A percentile compares a stretch with the other conserved stretches of the same genome.
Conservation (phyloP, 2,329 filamentous ascomycete genomes). For the Pochonia chlamydosporia region DNA sequence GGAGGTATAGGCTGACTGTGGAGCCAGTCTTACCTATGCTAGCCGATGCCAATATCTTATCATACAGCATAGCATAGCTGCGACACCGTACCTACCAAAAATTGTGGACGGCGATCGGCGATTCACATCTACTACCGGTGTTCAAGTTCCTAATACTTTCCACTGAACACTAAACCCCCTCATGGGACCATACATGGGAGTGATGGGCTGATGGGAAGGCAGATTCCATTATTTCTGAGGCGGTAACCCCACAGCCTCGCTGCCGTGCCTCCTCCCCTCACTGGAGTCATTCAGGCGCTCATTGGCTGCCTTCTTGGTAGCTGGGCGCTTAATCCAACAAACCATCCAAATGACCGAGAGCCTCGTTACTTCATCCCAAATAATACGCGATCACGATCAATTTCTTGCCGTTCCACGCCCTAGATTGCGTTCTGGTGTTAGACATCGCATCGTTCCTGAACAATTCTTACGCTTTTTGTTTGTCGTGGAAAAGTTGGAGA, state of each 20-base stretch:
- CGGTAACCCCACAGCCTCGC: neutral
- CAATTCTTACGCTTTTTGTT: neutral
- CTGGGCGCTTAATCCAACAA: neutral
- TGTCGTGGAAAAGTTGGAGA: neutral
- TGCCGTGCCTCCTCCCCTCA: neutral
- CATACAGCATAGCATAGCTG: no score
- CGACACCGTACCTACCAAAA: no score
- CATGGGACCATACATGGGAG: no score
- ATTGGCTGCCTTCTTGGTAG: neutral
- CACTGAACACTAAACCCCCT: no score
- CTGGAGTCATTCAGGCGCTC: neutral
- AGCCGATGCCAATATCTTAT: no score
- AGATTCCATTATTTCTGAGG: neutral
- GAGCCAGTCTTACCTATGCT: no score
- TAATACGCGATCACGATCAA: neutral
- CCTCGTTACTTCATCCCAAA: neutral
- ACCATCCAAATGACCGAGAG: neutral
- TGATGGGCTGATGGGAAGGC: no score
- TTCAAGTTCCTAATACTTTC: no score
- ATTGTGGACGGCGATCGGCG: no score
- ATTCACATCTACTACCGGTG: no score
- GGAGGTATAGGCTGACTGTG: no score
- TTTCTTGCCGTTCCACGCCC: neutral
- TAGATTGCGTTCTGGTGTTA: neutral
- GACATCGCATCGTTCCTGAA: neutral